These are phyloP conservation scores for Stentor coeruleus DNA, from an alignment of 73 alveolate genomes.

Conservation along the genomic window DNA sequence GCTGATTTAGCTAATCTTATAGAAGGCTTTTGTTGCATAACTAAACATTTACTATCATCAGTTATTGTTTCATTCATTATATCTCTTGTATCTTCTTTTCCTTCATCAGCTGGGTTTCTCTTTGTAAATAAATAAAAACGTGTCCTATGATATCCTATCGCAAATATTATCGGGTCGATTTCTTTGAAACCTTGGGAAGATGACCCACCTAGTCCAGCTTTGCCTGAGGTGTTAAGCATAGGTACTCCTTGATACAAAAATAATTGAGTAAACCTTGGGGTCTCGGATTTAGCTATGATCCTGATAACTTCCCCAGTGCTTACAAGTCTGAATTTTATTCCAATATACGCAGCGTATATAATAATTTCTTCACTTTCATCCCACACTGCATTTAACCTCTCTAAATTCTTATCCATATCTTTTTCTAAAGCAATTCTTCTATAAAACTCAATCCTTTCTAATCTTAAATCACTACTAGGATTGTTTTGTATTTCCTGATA, in stretches of 20 bases:
- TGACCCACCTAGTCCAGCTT: slow-evolving; percentile 62
- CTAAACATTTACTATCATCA: neutral
- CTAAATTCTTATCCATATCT: slow-evolving; percentile 47
- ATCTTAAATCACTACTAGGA: slow-evolving; percentile 25
- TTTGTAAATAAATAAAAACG: slow-evolving; percentile 34
- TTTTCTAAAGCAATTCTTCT: slow-evolving; percentile 60
- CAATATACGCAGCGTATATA: slow-evolving; percentile 70
- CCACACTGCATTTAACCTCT: slow-evolving; percentile 40
- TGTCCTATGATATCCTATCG: slow-evolving; percentile 62
- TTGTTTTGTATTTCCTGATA: slow-evolving; percentile 35
- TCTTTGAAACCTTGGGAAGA: slow-evolving; percentile 40
- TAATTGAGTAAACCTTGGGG: slow-evolving; percentile 65
- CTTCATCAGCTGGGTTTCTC: slow-evolving; percentile 42
- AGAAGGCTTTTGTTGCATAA: neutral
- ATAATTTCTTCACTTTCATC: slow-evolving; percentile 80
- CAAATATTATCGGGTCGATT: slow-evolving; percentile 69
- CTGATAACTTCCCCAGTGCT: slow-evolving; percentile 44
- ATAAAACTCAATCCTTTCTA: slow-evolving; percentile 60
- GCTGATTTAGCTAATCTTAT: slow-evolving; percentile 12
- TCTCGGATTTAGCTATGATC: slow-evolving; percentile 81
- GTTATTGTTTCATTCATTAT: slow-evolving; percentile 8
- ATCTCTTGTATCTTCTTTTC: slow-evolving; percentile 34
- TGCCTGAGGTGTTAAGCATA: slow-evolving; percentile 60
- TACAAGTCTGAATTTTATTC: slow-evolving; percentile 67
- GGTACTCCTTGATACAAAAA: slow-evolving; percentile 82